phyloP scores from a whole-genome alignment of 768 basidiomycete species.

The Suillus fuscotomentosus region DNA sequence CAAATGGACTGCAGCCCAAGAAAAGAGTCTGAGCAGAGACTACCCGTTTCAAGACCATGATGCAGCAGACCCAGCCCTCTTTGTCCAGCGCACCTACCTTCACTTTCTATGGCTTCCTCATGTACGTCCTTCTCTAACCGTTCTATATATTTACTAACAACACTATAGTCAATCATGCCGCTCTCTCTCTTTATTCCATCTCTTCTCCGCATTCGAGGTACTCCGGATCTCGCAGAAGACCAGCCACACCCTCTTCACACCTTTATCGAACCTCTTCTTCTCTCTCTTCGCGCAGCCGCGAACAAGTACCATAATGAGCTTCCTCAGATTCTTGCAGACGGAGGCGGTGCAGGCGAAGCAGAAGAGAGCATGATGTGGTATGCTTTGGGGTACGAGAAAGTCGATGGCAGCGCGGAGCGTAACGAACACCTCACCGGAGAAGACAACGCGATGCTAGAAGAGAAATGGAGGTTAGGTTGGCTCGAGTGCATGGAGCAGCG shows the following conservation, averaged over 20 bases:
- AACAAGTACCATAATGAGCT: constrained; percentile 69
- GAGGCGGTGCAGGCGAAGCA: constrained; percentile 57
- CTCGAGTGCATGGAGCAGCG: constrained; percentile 66
- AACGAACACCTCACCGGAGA: constrained; percentile 19
- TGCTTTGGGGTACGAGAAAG: constrained; percentile 60
- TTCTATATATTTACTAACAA: constrained; percentile 9
- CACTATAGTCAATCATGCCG: constrained; percentile 67
- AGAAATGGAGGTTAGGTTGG: constrained; percentile 55
- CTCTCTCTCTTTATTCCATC: constrained; percentile 55
- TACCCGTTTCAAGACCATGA: constrained; percentile 49
- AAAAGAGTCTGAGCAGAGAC: constrained; percentile 53
- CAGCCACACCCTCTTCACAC: constrained; percentile 55
- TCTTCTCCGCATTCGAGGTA: constrained; percentile 46
- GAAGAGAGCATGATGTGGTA: constrained; percentile 83
- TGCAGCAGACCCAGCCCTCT: constrained; percentile 52
- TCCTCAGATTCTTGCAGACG: constrained; percentile 54
- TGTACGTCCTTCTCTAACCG: constrained; percentile 35
- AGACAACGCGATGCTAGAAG: constrained; percentile 38
- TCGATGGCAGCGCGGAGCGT: constrained; percentile 31
- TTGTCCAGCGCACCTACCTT: constrained; percentile 62
- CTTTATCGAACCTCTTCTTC: constrained; percentile 59
- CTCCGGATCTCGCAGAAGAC: constrained; percentile 23
- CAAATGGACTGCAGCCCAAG: constrained; percentile 59
- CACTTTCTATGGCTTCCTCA: constrained; percentile 81
- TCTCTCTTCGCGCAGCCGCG: constrained; percentile 51